Evolutionary conservation across 2,329 filamentous ascomycete species (phyloP).

Genomic region (Penicillium sumatraense): DNA sequence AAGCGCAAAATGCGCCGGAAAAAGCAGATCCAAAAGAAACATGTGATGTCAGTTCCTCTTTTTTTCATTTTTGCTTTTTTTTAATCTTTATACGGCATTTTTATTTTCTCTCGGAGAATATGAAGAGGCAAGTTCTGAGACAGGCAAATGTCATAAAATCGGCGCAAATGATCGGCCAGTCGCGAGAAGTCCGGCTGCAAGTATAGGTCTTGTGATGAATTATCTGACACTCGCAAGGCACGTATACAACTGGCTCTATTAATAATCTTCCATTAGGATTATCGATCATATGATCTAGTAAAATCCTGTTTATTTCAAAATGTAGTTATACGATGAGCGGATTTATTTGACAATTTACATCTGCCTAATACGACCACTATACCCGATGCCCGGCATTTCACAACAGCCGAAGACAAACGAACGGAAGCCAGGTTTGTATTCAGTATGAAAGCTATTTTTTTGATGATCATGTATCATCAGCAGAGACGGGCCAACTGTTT

Average conservation of each 20-base stretch:
- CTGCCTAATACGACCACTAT: not conserved
- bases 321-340: not conserved
- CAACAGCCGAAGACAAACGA: not conserved
- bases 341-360: not conserved
- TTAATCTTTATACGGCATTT: too few species aligned
- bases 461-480: too few species aligned
- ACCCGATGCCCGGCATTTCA: not conserved
- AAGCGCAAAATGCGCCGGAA: not conserved
- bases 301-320: not conserved
- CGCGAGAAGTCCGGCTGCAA: not conserved
- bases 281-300: not conserved
- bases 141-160: not conserved
- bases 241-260: not conserved
- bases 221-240: not conserved
- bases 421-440: too few species aligned
- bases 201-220: not conserved
- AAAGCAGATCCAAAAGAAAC: not conserved
- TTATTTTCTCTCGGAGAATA: not conserved
- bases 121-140: not conserved
- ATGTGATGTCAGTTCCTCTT: too few species aligned
- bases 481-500: not conserved
- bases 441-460: too few species aligned
- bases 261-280: not conserved
- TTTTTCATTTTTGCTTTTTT: too few species aligned
- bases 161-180: not conserved